Conservation (phyloP, 345 rosid genomes). For the Lumnitzera littorea region DNA sequence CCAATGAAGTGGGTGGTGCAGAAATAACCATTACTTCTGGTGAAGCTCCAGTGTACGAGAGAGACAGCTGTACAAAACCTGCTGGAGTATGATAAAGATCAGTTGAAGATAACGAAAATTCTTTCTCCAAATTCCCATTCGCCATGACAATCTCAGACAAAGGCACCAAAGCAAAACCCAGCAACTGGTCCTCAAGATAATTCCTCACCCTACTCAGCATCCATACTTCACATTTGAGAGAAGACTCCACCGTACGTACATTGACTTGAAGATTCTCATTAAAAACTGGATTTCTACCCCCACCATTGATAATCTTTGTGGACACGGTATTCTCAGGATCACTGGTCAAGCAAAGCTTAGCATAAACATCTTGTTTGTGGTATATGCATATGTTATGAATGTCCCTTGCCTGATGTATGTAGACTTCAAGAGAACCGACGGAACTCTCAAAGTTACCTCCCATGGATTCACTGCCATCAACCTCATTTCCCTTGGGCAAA, state of each 20-base stretch:
- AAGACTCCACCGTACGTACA: conserved; percentile 58
- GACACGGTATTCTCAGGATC: conserved; percentile 74
- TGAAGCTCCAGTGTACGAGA: conserved; percentile 66
- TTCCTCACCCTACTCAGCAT: conserved; percentile 99
- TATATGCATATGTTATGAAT: conserved; percentile 98
- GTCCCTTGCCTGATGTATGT: conserved; percentile 88
- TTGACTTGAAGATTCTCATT: conserved; percentile 63
- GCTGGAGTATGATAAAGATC: conserved; percentile 96
- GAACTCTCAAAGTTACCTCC: conserved; percentile 27
- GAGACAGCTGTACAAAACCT: conserved; percentile 84
- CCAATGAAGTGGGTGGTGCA: conserved; percentile 31
- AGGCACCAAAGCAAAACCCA: conserved; percentile 89
- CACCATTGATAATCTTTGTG: conserved; percentile 93
- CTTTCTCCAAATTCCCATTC: conserved; percentile 78
- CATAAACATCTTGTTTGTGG: conserved; percentile 99
- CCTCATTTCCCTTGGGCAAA: conserved; percentile 29
- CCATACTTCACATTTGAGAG: conserved; percentile 87
- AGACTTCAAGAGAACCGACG: conserved; percentile 68
- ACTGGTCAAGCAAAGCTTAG: conserved; percentile 83
- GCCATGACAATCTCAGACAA: conserved; percentile 69
- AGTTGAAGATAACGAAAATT: conserved; percentile 90
- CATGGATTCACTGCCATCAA: conserved; percentile 26
- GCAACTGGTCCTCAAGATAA: conserved; percentile 93
- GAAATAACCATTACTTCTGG: conserved; percentile 88
- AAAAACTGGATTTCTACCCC: conserved; percentile 96